Base-by-base conservation (phyloP, 2,329 filamentous ascomycete genomes). In the Annulohypoxylon truncatum region DNA sequence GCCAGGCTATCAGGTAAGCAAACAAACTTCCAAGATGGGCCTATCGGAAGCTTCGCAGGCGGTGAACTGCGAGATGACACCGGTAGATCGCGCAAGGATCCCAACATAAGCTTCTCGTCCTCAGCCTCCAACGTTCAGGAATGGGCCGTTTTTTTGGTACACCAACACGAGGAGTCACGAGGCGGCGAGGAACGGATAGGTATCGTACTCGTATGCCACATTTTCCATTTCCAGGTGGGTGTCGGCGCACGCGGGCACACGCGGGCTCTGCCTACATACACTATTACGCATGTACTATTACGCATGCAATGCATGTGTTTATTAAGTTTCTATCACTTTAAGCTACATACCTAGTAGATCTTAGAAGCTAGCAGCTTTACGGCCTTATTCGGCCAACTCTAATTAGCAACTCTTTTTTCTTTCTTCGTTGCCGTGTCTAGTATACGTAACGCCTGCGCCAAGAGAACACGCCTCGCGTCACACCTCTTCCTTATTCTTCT, bases 401-500 rank as follows among this genome's bases (percentile, higher is more conserved):
- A 58, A 38, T 52, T 38, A 22, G 46, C 31, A 18, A 54, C 24
- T 10, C 52, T 47, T 38, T 31, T 31, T 31, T 31, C 29, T 10
- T 10, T 10, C 29, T n/a, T n/a, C 10, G 48, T 42, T 51, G 42
- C 60, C 26, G 18, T 57, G 54, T 15, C 51, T 65, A 66, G 54
- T 15, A 47, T 65, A 66, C 67, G 61, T 68, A 64, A 64, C 53
- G 29, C 38, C 33, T 38, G 54, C 52, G 60, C 52, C 46, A 52
- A 61, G 38, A 59, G 15, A 46, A 54, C 40, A 24, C 54, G 35
- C 31, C 22, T 40, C 50, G 40, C 42, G 46, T 69, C 55, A 70
- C 29, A 70, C 61, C 51, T 70, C 67, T 59, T 68, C 67, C 26
- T 68, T 61, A 18, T 63, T 55, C 46, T n/a, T n/a, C n/a, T n/a